These are phyloP conservation scores for Capsella bursapastoris DNA, from an alignment of 345 rosid species.

Conservation along the genomic window DNA sequence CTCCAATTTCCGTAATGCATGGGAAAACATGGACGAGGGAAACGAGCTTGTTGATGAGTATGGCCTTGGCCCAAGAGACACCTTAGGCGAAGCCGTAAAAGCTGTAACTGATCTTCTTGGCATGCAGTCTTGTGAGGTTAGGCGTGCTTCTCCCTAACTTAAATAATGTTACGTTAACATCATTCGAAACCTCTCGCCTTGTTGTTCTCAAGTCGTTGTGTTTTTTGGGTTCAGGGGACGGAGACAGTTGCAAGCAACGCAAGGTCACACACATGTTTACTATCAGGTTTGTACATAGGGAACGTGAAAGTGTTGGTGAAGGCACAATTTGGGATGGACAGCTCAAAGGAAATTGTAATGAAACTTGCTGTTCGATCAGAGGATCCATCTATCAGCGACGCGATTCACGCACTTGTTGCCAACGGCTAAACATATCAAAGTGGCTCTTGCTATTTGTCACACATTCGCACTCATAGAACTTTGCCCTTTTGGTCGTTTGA, in stretches of 20 bases:
- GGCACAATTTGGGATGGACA: constrained; percentile 76
- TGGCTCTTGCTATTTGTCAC: no score
- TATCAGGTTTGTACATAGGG: constrained; percentile 85
- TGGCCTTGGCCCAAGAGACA: constrained; percentile 90
- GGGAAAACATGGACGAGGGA: constrained; percentile 81
- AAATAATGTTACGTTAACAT: neutral
- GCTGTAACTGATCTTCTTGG: constrained; percentile 89
- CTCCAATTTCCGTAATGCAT: constrained; percentile 86
- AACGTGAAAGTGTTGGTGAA: constrained; percentile 71
- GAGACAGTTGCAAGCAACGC: constrained; percentile 75
- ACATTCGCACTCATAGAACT: no score
- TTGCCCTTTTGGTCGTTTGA: neutral
- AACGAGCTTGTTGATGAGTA: constrained; percentile 81
- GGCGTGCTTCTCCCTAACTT: constrained; percentile 4
- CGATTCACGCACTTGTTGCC: constrained; percentile 79
- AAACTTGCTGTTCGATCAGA: constrained; percentile 81
- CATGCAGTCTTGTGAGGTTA: constrained; percentile 94
- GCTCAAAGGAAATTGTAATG: constrained; percentile 80
- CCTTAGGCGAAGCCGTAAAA: constrained; percentile 71
- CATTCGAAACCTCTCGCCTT: neutral
- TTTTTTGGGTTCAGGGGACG: constrained; percentile 59
- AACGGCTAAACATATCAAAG: constrained; percentile 52
- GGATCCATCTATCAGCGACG: constrained; percentile 63
- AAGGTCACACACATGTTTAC: constrained; percentile 81
- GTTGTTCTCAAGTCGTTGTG: neutral